Base-by-base conservation (phyloP, 805 yeast species). In the Yarrowia alimentaria region DNA sequence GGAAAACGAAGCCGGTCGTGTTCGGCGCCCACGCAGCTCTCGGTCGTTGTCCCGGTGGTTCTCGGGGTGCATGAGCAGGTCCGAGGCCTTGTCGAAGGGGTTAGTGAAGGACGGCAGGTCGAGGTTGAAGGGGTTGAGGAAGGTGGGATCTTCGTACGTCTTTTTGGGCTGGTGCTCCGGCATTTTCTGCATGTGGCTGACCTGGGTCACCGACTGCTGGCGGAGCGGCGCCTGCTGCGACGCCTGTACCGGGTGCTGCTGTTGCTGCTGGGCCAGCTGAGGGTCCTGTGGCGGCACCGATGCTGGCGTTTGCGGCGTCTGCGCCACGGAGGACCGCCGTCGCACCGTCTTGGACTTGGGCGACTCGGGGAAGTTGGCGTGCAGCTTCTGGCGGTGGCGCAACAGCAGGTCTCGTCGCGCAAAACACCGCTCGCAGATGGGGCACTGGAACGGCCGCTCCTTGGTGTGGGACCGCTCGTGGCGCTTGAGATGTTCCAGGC, bases 401-500 rank as follows among this genome's bases (percentile, higher is more conserved):
- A 93, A 74, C 21, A 93, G 59, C 52, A 71, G 60, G 52, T 71
- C 75, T 6, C 97, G 71, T 52, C 99, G 73, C 4, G 98, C 97
- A 70, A 93, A 91, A 63, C 96, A 85, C 43, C 98, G 79, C 25
- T 95, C 97, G 67, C 98, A 91, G 7, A 90, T 90, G 2, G 95
- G 94, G 68, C 99, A 91, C 63, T 87, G 93, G 69, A 84, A 91
- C 1, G 98, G 98, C 64, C 89, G 89, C 67, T 90, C 97, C 64
- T 90, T 87, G 8, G 99, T 91, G 65, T 91, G 99, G 0, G 94
- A 83, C 31, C 97, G 72, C 60, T 89, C 94, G 63, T 91, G 99
- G 53, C 99, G 80, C 66, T 86, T 89, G 61, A 93, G 74, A 67
- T 91, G 99, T 67, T 91, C 99, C 42, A 87, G 74, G 51, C 99